Evolutionary conservation across 371 early-diverging fungal species (phyloP).

Genomic region (Mortierella sp.): DNA sequence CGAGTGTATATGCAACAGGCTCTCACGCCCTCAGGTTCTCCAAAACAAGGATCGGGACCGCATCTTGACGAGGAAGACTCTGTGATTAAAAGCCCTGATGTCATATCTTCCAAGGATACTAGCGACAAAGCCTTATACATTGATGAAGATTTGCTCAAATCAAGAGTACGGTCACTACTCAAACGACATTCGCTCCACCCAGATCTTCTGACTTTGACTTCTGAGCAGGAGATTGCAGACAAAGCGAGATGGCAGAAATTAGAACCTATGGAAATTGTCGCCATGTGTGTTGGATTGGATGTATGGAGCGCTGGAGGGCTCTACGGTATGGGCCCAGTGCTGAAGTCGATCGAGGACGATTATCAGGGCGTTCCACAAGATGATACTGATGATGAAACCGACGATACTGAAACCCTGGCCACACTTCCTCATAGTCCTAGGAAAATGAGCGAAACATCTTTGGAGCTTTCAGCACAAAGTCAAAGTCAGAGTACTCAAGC

Average conservation of each 20-base stretch:
- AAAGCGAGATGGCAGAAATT: slow-evolving; percentile 73
- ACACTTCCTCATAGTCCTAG: background rate
- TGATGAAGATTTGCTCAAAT: slow-evolving; percentile 49
- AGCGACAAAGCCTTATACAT: slow-evolving; percentile 13
- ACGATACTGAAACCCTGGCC: background rate
- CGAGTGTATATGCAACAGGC: slow-evolving; percentile 61
- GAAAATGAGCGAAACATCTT: background rate
- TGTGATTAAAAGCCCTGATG: slow-evolving; percentile 3
- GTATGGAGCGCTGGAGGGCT: slow-evolving; percentile 65
- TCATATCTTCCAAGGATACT: slow-evolving; percentile 18
- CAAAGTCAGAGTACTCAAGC: background rate
- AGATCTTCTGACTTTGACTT: slow-evolving; percentile 64
- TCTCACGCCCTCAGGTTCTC: slow-evolving; percentile 32
- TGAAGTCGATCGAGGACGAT: slow-evolving; percentile 46
- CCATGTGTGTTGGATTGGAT: slow-evolving; percentile 73
- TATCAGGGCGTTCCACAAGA: background rate
- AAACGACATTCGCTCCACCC: slow-evolving; percentile 74
- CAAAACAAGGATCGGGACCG: slow-evolving; percentile 27
- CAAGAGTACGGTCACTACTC: slow-evolving; percentile 61
- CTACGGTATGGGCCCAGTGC: slow-evolving; percentile 31
- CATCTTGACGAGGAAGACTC: slow-evolving; percentile 16
- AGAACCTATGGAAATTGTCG: slow-evolving; percentile 76
- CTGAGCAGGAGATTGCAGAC: slow-evolving; percentile 66
- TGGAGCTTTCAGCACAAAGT: background rate
- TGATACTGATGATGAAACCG: slow-evolving; percentile 40